A percentile compares a stretch with the other conserved stretches of the same genome.
Evolutionary conservation across 2,329 filamentous ascomycete species (phyloP).

Genomic region (Nemania abortiva): DNA sequence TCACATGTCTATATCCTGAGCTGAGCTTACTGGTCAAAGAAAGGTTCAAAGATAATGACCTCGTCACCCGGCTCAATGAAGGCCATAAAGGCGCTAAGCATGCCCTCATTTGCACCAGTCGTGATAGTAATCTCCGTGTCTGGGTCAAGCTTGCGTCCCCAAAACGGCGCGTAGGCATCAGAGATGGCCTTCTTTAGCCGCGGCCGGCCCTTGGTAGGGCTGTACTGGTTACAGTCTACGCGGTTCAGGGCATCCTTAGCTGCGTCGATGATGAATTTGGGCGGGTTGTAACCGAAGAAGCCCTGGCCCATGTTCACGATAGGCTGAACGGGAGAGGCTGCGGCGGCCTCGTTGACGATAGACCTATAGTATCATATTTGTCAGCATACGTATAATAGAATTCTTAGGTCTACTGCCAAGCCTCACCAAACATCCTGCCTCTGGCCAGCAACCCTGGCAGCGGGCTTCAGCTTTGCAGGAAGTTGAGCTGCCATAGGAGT

Average conservation of each 20-base stretch:
- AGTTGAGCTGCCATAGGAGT: slow-evolving; percentile 56
- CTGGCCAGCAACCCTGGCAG: slow-evolving; percentile 62
- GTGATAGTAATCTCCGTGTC: slow-evolving; percentile 96
- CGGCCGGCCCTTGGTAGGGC: slow-evolving; percentile 92
- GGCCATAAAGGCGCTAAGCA: slow-evolving; percentile 97
- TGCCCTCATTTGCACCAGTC: slow-evolving; percentile 90
- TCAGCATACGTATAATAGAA: slow-evolving; percentile 32
- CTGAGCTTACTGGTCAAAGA: slow-evolving; percentile 86
- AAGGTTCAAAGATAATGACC: slow-evolving; percentile 97
- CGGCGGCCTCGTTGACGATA: slow-evolving; percentile 75
- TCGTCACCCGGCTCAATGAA: slow-evolving; percentile 96
- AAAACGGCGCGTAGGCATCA: slow-evolving; percentile 90
- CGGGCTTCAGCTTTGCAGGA: slow-evolving; percentile 62
- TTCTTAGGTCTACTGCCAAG: no score
- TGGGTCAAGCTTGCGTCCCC: slow-evolving; percentile 83
- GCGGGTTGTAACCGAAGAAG: slow-evolving; percentile 95
- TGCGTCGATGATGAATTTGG: slow-evolving; percentile 88
- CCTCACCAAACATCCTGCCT: slow-evolving; percentile 66
- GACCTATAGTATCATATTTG: slow-evolving; percentile 58
- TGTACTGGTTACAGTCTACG: slow-evolving; percentile 99
- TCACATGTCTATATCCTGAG: background rate
- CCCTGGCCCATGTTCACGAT: slow-evolving; percentile 75
- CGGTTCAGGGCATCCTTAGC: slow-evolving; percentile 89
- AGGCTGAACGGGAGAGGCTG: slow-evolving; percentile 71
- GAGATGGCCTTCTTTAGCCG: slow-evolving; percentile 93